phyloP scores from a whole-genome alignment of 2,329 filamentous ascomycete genomes.

The Ceratocystis albifundus region DNA sequence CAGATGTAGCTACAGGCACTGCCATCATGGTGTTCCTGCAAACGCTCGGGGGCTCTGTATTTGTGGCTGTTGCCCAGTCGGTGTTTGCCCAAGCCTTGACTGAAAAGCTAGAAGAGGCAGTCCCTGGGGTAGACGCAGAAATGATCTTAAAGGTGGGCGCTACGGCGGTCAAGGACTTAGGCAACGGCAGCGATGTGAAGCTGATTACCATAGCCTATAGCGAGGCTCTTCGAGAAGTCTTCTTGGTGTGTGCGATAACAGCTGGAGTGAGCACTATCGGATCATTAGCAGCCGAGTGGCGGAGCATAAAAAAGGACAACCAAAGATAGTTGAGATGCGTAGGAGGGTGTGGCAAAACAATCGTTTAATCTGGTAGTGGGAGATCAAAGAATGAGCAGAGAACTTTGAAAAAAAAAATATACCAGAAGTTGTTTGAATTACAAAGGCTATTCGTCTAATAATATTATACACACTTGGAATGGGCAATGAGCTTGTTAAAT shows the following conservation, averaged over 20 bases:
- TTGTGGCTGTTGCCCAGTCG: slow-evolving; percentile 41
- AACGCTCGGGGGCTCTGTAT: slow-evolving; percentile 37
- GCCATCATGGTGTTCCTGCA: slow-evolving; percentile 39
- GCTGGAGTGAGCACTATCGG: slow-evolving; percentile 18
- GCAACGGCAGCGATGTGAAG: neutral
- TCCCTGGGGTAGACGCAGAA: slow-evolving; percentile 2
- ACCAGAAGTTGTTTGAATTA: neutral
- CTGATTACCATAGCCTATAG: slow-evolving; percentile 14
- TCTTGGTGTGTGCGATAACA: slow-evolving; percentile 18
- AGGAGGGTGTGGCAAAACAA: neutral
- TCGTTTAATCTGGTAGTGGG: neutral
- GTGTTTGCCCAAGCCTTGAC: slow-evolving; percentile 31
- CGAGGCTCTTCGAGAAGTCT: slow-evolving; percentile 16
- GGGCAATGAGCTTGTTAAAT: too few species aligned
- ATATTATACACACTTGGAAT: too few species aligned
- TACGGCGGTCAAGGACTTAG: slow-evolving; percentile 13
- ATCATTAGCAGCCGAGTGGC: slow-evolving; percentile 17
- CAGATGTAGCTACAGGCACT: slow-evolving; percentile 38
- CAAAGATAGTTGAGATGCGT: neutral
- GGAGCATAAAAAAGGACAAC: slow-evolving; percentile 8
- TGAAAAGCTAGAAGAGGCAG: neutral
- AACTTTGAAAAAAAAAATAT: neutral
- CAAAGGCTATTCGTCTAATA: neutral
- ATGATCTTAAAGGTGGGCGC: slow-evolving; percentile 14
- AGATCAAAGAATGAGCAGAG: neutral